Base-by-base conservation (phyloP, 306 rosid genomes). In the Acacia acuminata region DNA sequence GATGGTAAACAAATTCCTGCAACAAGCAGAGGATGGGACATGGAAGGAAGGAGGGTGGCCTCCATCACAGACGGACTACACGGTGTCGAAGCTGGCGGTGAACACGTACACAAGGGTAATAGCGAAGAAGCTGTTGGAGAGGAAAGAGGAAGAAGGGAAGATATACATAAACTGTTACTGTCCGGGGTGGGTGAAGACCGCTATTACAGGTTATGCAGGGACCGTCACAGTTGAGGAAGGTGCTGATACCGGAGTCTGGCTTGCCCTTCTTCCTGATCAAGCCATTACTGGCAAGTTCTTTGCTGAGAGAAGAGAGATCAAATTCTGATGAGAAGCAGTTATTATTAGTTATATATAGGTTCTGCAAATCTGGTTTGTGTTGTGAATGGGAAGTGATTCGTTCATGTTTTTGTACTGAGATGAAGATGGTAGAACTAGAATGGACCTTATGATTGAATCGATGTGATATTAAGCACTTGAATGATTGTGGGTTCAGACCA, bases 121-220 rank as follows among this genome's bases (percentile, higher is more conserved):
- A 95, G 97, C 94, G 8, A 89, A 63, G 89, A 70, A 85, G 74
- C 84, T 95, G 15, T 82, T 88, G 10, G 92, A 91, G 8, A 82
- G 88, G 73, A 82, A 90, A 25, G 98, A 93, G 4, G 97, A 93
- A 6, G 97, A 90, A 76, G 74, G 88, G 82, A 95, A 89, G 81
- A 91, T 95, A 71, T 93, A 86, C 69, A 90, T 95, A 19, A 95
- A 95, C 73, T 89, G 95, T 76, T 95, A 91, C 71, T 95, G 97
- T 82, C 98, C 97, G 5, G 98, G 98, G 19, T 94, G 97, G 98
- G 97, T 90, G 15, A 94, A 91, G 89, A 94, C 98, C 56, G 93
- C 97, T 42, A 85, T 94, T 79, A 94, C 98, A 6, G 95, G 95
- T 66, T 94, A 86, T 84, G 86, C 97, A 67, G 98, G 98, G 77